Conservation (phyloP, 129 eudicot species). For the Pittosporum tobira region DNA sequence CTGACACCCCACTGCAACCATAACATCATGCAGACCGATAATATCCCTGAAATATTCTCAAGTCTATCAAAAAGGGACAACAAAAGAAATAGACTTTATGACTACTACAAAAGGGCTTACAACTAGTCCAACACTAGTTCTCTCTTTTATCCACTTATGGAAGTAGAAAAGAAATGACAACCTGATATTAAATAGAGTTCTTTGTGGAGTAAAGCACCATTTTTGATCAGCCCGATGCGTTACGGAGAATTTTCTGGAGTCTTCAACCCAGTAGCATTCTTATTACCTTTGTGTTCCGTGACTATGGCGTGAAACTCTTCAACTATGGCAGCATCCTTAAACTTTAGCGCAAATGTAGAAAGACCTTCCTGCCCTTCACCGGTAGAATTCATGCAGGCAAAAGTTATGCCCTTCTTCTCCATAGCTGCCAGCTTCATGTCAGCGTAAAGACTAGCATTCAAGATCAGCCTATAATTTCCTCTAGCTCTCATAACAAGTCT, state of each 20-base stretch:
- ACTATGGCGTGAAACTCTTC: slow-evolving; percentile 59
- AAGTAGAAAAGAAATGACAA: background rate
- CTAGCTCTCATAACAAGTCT: slow-evolving; percentile 82
- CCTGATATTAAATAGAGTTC: background rate
- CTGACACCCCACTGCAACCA: no score
- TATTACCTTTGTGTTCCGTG: slow-evolving; percentile 44
- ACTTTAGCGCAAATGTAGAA: slow-evolving; percentile 75
- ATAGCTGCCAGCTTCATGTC: slow-evolving; percentile 89
- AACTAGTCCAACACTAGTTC: background rate
- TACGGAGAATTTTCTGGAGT: slow-evolving; percentile 75
- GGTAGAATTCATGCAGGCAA: slow-evolving; percentile 73
- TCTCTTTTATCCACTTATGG: background rate
- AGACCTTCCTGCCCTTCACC: slow-evolving; percentile 60
- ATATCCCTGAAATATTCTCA: background rate
- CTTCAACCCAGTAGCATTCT: slow-evolving; percentile 27
- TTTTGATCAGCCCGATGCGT: slow-evolving; percentile 43
- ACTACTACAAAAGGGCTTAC: slow-evolving; percentile 8
- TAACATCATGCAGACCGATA: background rate
- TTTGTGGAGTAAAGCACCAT: background rate
- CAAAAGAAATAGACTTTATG: slow-evolving; percentile 6
- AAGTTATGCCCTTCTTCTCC: slow-evolving; percentile 88
- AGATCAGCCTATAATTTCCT: slow-evolving; percentile 70
- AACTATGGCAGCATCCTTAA: slow-evolving; percentile 54
- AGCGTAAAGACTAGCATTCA: slow-evolving; percentile 68
- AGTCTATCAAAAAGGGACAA: slow-evolving; percentile 10